Base-by-base conservation (phyloP, 2,329 filamentous ascomycete species). In the Penicillium sp. region DNA sequence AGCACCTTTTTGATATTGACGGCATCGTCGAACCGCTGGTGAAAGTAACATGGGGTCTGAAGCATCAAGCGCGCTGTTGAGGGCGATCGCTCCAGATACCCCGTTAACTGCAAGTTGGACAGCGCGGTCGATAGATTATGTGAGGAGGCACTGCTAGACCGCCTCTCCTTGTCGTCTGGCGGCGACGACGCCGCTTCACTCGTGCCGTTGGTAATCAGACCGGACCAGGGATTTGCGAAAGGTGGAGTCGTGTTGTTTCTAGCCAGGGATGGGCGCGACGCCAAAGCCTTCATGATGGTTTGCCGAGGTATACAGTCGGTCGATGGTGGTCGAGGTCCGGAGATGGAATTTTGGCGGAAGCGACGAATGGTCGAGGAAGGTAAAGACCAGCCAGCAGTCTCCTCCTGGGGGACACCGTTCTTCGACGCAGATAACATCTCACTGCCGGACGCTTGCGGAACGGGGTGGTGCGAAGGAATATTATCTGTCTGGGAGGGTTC, bases 11-110 rank as follows among this genome's bases (percentile, higher is more conserved):
- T 91, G 61, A 98, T 92, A 76, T 99, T 92, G 69, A 99, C 92
- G 8, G 93, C 92, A 74, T 97, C 93, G 70, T 97, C 95, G 73
- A 99, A 99, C 64, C 94, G 88, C 79, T 96, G 91, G 79, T 99
- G 95, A 80, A 97, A 98, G 80, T 96, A 99, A 81, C 95, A 99
- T 14, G 95, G 95, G 48, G 93, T 97, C 70, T 94, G 89, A 56
- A 98, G 81, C 10, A 89, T 85, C 67, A 93, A 83, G 16, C 84
- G 74, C 7, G 79, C 75, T 16, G 78, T 75, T 19, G 74, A 78
- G 56, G 78, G 74, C 14, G 76, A 72, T 70, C 82, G 65, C 71
- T 84, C 73, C 69, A 81, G 62, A 75, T 75, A 74, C 4, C 67
- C 63, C 11, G 75, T 68, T 37, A 81, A 61, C 59, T 83, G 82